Percentiles rank a stretch among this genome's conserved stretches.
These are phyloP conservation scores for Chlamydomonas sphaeroides DNA, from an alignment of 139 green algal species.

Conservation along the genomic window DNA sequence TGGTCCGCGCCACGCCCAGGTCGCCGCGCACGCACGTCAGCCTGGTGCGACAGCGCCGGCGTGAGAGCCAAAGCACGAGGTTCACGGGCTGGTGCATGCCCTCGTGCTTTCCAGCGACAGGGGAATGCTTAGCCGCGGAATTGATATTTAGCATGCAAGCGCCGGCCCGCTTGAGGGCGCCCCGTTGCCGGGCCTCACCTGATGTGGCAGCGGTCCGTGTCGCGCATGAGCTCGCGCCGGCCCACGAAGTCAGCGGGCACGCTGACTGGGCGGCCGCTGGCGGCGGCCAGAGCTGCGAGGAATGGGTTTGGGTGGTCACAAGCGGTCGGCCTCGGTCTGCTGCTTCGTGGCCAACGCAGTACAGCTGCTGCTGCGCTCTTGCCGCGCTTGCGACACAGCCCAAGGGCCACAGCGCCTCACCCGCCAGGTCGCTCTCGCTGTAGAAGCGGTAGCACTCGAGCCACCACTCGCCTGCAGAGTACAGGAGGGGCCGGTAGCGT, in stretches of 20 bases:
- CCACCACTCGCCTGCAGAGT: conserved; percentile 32
- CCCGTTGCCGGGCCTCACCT: too few relatives aligned
- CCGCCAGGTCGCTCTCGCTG: background rate
- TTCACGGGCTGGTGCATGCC: too few relatives aligned
- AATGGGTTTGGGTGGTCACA: too few relatives aligned
- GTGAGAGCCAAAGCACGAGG: too few relatives aligned
- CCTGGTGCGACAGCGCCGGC: background rate
- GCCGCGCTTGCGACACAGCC: too few relatives aligned
- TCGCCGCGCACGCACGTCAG: conserved; percentile 10
- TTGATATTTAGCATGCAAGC: background rate
- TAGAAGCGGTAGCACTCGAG: conserved; percentile 42
- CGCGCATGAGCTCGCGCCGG: conserved; percentile 17
- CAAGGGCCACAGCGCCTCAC: too few relatives aligned
- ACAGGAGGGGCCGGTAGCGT: too few relatives aligned
- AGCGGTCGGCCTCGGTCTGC: too few relatives aligned
- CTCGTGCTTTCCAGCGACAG: background rate
- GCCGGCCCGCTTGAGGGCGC: too few relatives aligned
- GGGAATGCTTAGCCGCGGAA: background rate
- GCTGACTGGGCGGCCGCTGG: background rate
- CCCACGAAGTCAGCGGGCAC: background rate
- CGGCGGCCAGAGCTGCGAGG: background rate
- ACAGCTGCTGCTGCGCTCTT: too few relatives aligned
- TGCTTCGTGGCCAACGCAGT: too few relatives aligned
- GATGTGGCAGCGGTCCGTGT: conserved; percentile 28
- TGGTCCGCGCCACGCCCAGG: conserved; percentile 16